Conservation (phyloP, 2,329 filamentous ascomycete genomes). For the Calonectria multiphialidica region DNA sequence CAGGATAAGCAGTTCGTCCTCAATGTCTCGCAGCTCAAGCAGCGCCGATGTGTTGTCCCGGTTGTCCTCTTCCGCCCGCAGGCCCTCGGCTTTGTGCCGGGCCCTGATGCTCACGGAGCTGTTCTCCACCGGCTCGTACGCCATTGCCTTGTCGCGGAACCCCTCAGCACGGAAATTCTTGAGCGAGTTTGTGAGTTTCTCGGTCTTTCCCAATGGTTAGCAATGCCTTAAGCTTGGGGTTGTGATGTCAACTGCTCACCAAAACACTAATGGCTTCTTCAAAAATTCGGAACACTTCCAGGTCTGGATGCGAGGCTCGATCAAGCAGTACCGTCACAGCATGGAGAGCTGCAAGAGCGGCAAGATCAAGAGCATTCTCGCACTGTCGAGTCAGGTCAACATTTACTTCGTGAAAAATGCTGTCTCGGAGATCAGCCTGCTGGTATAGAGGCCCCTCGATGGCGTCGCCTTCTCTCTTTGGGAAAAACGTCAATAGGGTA, state of each 20-base stretch:
- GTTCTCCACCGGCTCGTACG: conserved; percentile 55
- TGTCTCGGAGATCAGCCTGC: conserved; percentile 72
- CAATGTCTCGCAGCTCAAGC: conserved; percentile 72
- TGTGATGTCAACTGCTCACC: conserved; percentile 49
- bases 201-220: conserved; percentile 57
- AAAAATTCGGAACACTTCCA: conserved; percentile 75
- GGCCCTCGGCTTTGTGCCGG: conserved; percentile 54
- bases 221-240: rapidly evolving
- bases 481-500: conserved; percentile 67
- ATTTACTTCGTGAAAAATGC: conserved; percentile 75
- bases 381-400: conserved; percentile 73
- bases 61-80: conserved; percentile 67
- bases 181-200: conserved; percentile 72
- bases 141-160: conserved; percentile 59
- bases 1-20: conserved; percentile 72
- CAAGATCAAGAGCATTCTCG: conserved; percentile 72
- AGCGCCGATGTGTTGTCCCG: conserved; percentile 73
- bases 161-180: conserved; percentile 72
- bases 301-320: conserved; percentile 68
- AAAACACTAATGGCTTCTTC: conserved; percentile 75
- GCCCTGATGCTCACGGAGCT: conserved; percentile 54
- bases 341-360: conserved; percentile 71
- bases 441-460: conserved; percentile 68
- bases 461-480: conserved; percentile 65
- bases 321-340: conserved; percentile 73